Base-by-base conservation (phyloP, 352 stramenopile genomes). In the Achlya hypogyna region DNA sequence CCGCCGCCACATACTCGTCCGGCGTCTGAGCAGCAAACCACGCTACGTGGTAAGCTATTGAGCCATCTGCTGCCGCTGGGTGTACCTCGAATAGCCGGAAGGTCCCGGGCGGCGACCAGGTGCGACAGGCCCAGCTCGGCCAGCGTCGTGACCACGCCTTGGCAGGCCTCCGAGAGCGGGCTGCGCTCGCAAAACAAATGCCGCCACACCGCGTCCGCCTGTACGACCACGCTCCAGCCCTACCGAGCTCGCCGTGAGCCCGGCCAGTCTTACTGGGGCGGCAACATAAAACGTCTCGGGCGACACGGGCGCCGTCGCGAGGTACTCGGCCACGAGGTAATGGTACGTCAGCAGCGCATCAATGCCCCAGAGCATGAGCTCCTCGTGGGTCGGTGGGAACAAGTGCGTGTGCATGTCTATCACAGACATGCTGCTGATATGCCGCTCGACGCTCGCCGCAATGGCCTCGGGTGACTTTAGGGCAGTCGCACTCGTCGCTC, bases 341-440 rank as follows among this genome's bases (percentile, higher is more conserved):
- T 98, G 93, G 73, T 98, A 98, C 23, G 91, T 98, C 31, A 98
- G 77, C 40, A 98, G 73, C 69, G 96, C 91, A 74, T 98, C 90
- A 49, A 98, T 88, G 27, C 91, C 92, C 85, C 87, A 97, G 0
- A 96, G 82, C 81, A 95, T 97, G 40, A 98, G 77, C 53, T 86
- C 75, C 25, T 87, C 89, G 71, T 98, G 92, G 27, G 76, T 88
- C 16, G 91, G 88, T 43, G 93, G 93, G 56, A 98, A 91, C 28
- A 98, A 73, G 72, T 98, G 91, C 56, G 93, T 98, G 74, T 98
- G 93, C 53, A 98, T 74, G 74, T 97, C 87, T 71, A 96, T 85
- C 25, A 75, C 69, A 58, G 31, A 62, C n/a, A 45, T 58, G 38
- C 10, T 45, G 27, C 20, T 22, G n/a, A 60, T 45, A 10, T n/a